Evolutionary conservation across 1,284 basidiomycete species (phyloP).

Genomic region (Mycena sp.): DNA sequence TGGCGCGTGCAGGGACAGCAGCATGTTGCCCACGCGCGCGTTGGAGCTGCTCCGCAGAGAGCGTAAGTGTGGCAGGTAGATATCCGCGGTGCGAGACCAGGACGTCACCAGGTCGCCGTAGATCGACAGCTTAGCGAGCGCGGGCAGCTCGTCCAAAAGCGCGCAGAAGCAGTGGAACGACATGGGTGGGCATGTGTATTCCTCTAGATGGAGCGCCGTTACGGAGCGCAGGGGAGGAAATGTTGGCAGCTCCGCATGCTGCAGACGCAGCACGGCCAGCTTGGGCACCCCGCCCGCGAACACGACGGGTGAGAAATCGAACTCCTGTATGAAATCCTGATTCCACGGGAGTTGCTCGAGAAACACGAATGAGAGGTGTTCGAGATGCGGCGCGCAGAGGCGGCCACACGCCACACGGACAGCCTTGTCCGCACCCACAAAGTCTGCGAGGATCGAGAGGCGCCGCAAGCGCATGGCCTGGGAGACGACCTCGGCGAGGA

Average conservation of each 20-base stretch:
- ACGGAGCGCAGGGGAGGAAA: conserved; percentile 9
- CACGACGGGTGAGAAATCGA: conserved; percentile 1
- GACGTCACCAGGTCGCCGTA: conserved; percentile 12
- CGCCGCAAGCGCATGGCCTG: conserved; percentile 10
- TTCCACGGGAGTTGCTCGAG: background rate
- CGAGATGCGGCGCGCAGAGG: conserved; percentile 4
- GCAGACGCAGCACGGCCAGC: conserved; percentile 14
- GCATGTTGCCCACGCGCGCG: background rate
- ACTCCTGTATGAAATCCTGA: background rate
- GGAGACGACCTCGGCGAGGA: conserved; percentile 12
- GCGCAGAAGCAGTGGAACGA: background rate
- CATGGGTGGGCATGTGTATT: conserved; percentile 20
- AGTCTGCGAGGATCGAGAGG: conserved; percentile 16
- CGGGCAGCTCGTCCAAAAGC: conserved; percentile 9
- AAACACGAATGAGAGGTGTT: conserved; percentile 15
- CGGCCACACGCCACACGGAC: background rate
- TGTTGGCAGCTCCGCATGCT: conserved; percentile 2
- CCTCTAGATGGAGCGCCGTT: conserved; percentile 20
- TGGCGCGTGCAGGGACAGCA: conserved; percentile 8
- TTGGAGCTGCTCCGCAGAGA: conserved; percentile 3
- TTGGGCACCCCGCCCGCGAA: conserved; percentile 7
- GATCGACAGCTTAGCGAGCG: conserved; percentile 13
- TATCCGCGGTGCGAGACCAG: background rate
- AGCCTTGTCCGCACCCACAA: conserved; percentile 1
- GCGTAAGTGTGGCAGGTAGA: conserved; percentile 8